Evolutionary conservation across 1,139 yeast genomes (phyloP).

Genomic region (Pneumocystis jirovecii): DNA sequence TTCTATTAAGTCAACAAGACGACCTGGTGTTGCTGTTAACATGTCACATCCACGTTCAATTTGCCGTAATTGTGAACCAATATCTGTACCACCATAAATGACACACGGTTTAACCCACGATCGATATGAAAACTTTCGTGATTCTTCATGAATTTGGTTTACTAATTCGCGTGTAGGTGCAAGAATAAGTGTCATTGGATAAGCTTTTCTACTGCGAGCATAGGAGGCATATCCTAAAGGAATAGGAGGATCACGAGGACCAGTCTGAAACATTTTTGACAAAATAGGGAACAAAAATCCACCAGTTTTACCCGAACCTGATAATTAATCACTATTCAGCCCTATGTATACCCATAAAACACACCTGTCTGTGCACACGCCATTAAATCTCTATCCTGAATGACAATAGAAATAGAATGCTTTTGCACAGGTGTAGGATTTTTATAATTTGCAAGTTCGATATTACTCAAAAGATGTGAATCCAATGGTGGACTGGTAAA

Average conservation of each 20-base stretch:
- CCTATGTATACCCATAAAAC: conserved; percentile 20
- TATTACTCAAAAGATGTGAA: conserved; percentile 70
- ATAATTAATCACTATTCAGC: neutral
- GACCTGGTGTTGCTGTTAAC: conserved; percentile 97
- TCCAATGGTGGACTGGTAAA: conserved; percentile 92
- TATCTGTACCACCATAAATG: conserved; percentile 96
- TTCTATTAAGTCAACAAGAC: conserved; percentile 87
- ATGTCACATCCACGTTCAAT: conserved; percentile 90
- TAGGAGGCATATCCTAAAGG: conserved; percentile 21
- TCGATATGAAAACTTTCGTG: conserved; percentile 89
- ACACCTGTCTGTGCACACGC: conserved; percentile 94
- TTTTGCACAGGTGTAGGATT: conserved; percentile 98
- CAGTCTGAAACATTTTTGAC: conserved; percentile 75
- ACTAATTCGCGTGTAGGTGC: conserved; percentile 99
- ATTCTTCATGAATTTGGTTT: conserved; percentile 89
- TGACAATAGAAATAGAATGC: conserved; percentile 94
- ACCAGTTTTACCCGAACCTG: conserved; percentile 94
- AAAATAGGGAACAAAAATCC: conserved; percentile 97
- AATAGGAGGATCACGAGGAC: conserved; percentile 49
- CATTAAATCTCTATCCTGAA: conserved; percentile 93
- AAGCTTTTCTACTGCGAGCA: conserved; percentile 45
- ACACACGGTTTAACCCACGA: conserved; percentile 97
- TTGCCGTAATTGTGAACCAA: conserved; percentile 72
- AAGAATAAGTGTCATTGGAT: conserved; percentile 85
- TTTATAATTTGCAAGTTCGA: conserved; percentile 73